phyloP scores from a whole-genome alignment of 208 protist species.

The Kentomonas sorsogonicus region DNA sequence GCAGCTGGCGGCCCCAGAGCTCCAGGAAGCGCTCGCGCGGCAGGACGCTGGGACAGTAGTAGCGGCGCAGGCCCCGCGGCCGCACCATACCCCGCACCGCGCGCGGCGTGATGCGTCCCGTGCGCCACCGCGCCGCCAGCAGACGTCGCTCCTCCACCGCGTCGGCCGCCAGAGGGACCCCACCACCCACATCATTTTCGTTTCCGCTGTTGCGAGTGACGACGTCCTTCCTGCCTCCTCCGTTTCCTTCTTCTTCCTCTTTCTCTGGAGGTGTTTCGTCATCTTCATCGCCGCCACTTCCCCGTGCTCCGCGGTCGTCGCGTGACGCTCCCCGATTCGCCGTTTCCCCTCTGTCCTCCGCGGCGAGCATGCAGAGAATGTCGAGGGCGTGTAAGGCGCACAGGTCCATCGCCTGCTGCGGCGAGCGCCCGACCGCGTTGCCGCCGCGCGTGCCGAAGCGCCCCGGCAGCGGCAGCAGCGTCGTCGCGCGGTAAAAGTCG shows the following conservation, averaged over 20 bases:
- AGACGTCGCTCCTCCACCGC: constrained; percentile 32
- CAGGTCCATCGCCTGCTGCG: constrained; percentile 53
- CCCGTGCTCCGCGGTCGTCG: not conserved
- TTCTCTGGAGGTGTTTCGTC: not conserved
- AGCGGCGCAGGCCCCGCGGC: constrained; percentile 10
- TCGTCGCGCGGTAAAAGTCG: constrained; percentile 59
- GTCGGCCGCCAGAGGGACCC: constrained; percentile 44
- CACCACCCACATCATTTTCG: not conserved
- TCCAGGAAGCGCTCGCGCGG: not conserved
- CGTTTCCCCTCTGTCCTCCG: constrained; percentile 10
- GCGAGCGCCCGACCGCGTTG: constrained; percentile 41
- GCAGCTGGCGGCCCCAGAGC: not conserved
- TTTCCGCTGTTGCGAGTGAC: no score
- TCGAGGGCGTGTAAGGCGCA: constrained; percentile 72
- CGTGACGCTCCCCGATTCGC: not conserved
- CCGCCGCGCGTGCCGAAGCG: constrained; percentile 67
- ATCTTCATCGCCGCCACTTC: no score
- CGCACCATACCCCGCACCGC: constrained; percentile 22
- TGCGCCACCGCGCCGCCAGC: constrained; percentile 29
- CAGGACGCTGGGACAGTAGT: constrained; percentile 17
- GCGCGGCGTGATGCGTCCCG: constrained; percentile 28
- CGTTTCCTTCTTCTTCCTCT: not conserved
- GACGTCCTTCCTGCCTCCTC: not conserved
- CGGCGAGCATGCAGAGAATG: constrained; percentile 43
- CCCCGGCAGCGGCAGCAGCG: constrained; percentile 56